Evolutionary conservation across 352 stramenopile species (phyloP), one percentile per base, ranked within the genome.

Genomic region (Pythium angustatum): DNA sequence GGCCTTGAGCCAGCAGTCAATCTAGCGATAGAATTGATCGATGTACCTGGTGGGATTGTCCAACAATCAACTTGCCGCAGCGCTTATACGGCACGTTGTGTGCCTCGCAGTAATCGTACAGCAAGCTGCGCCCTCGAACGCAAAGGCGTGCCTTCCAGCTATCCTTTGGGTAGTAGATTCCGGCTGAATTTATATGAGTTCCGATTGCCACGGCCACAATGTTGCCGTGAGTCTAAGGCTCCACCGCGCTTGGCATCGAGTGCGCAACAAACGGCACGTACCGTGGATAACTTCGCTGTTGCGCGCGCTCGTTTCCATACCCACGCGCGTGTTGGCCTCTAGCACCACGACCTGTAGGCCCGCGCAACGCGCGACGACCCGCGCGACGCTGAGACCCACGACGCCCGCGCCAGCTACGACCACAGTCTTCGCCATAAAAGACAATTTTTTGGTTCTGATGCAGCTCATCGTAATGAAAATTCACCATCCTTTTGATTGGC

Each of bases 261-360:
- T n/a, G 10, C 55, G 41, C 14, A 34, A 8, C n/a, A 28, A 6
- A 27, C 12, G 10, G 40, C 24, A 48, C 50, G 3, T 56, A 92
- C 83, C 94, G 72, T 99, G 97, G 30, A 99, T 90, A 19, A 99
- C 96, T 70, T 98, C 93, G 52, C 89, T 98, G 70, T 98, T 99
- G 36, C 96, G 85, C 33, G 83, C 87, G 57, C 84, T 97, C 55
- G 81, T 94, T 68, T 96, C 90, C 64, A 91, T 84, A 17, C 92
- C 91, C 31, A 98, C 83, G 28, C 76, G 63, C 26, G 59, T 59
- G 38, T 91, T 89, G 62, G 78, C 78, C 73, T 99, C 96, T 5
- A 98, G 62, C 21, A 99, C 65, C 2, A 98, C 31, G 48, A 93
- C 84, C 44, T 96, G 72, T 1, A 92, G 12, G 0, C 86, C 88